Base-by-base conservation (phyloP, 768 basidiomycete genomes). In the Xanthoconium purpureum region DNA sequence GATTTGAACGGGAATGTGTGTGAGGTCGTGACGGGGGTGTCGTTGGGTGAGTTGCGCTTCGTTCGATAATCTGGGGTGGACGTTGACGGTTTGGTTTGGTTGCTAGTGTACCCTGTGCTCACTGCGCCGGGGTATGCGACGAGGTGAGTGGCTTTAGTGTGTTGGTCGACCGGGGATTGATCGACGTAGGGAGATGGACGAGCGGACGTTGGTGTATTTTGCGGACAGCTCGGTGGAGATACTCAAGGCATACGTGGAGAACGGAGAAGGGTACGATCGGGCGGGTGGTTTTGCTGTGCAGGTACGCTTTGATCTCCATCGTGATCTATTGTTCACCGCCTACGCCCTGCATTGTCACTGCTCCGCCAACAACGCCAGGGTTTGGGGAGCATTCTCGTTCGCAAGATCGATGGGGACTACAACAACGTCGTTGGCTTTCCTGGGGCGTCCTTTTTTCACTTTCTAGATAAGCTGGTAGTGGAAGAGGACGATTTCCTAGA, bases 251-350 rank as follows among this genome's bases (percentile, higher is more conserved):
- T 98, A 98, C 62, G 91, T 84, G 18, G 85, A 92, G 36, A 88
- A 80, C 52, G 89, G 86, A 7, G 94, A 97, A 74, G 94, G 94
- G 0, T 68, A 85, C 40, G 89, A 94, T 65, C 81, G 93, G 18
- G 95, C 96, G 0, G 96, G 96, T 4, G 96, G 96, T 0, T 98
- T 98, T 68, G 94, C 93, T 2, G 84, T 94, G 39, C 96, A 98
- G 79, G 93, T 92, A 42, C 30, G 60, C 18, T 12, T 33, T 33
- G 37, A 3, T 10, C 12, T 24, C 33, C 29, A 11, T 36, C 13
- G 33, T 36, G 14, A 2, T 11, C 10, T 24, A 24, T 24, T 24
- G 24, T 24, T 24, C 24, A 24, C 24, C 24, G 24, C 24, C 24
- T 24, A 24, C 24, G 24, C 24, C 24, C 24, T 24, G 24, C 24